These are phyloP conservation scores for Thuidium tamariscinum DNA, from an alignment of 225 moss, liverwort and hornwort genomes.

Conservation along the genomic window DNA sequence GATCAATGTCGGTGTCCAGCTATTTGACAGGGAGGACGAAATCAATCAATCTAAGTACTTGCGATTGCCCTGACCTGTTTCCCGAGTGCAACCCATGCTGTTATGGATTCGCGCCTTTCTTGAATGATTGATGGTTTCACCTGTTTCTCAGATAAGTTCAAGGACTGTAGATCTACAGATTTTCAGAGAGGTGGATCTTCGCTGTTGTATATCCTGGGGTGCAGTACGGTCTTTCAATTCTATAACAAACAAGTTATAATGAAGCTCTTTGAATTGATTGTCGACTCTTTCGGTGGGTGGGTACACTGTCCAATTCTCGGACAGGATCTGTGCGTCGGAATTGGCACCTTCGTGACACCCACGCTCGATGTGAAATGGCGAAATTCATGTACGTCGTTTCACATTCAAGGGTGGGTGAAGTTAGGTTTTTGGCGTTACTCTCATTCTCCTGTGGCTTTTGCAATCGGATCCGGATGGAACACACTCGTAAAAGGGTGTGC, in stretches of 20 bases:
- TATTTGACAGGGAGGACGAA: background rate
- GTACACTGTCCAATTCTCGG: background rate
- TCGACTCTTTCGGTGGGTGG: background rate
- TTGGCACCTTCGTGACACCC: background rate
- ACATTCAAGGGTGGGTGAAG: too few relatives aligned
- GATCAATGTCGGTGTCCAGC: background rate
- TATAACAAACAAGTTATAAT: background rate
- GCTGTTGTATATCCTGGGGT: background rate
- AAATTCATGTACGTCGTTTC: background rate
- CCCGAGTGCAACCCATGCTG: background rate
- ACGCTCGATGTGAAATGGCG: background rate
- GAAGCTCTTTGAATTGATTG: background rate
- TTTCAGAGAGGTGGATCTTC: background rate
- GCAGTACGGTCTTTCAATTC: background rate
- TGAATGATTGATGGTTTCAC: background rate
- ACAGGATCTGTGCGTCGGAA: background rate
- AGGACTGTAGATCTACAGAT: background rate
- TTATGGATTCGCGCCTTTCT: background rate
- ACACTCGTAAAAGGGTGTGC: background rate
- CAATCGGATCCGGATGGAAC: background rate
- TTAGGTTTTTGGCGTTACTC: background rate
- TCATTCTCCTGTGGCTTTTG: background rate
- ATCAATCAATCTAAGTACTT: background rate
- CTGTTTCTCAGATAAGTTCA: background rate
- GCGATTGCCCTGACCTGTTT: background rate